Evolutionary conservation across 371 early-diverging fungal genomes (phyloP).

Genomic region (Enteropsectra breve): DNA sequence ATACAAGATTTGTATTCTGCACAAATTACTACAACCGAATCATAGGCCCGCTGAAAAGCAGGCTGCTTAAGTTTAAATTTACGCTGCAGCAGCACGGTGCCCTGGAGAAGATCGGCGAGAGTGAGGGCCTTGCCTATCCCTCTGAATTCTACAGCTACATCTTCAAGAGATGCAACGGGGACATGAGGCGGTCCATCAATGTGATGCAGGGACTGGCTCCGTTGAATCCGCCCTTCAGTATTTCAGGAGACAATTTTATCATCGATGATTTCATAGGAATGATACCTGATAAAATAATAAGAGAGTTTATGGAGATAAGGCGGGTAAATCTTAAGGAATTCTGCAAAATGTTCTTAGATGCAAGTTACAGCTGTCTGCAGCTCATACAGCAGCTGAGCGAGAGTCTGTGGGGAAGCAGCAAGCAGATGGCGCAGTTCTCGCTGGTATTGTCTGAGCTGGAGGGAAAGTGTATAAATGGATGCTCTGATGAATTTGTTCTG

Average conservation of each 20-base stretch:
- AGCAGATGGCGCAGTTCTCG: slow-evolving; percentile 23
- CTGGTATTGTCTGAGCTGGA: slow-evolving; percentile 26
- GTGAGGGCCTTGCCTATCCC: slow-evolving; percentile 38
- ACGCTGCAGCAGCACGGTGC: not conserved
- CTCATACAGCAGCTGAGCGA: slow-evolving; percentile 46
- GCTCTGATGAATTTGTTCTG: slow-evolving; percentile 46
- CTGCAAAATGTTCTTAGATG: slow-evolving; percentile 31
- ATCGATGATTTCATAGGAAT: slow-evolving; percentile 51
- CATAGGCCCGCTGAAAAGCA: slow-evolving; percentile 58
- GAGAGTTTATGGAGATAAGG: slow-evolving; percentile 31
- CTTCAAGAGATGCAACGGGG: slow-evolving; percentile 44
- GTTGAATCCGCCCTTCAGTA: slow-evolving; percentile 1
- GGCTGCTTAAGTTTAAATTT: slow-evolving; percentile 54
- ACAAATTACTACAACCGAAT: slow-evolving; percentile 63
- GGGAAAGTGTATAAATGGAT: slow-evolving; percentile 33
- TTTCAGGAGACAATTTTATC: not conserved
- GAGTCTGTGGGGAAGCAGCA: slow-evolving; percentile 9
- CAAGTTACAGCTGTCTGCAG: slow-evolving; percentile 50
- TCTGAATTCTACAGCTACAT: slow-evolving; percentile 28
- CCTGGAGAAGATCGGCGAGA: slow-evolving; percentile 42
- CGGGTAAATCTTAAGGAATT: slow-evolving; percentile 18
- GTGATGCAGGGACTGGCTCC: slow-evolving; percentile 54
- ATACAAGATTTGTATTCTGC: slow-evolving; percentile 59
- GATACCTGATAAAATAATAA: slow-evolving; percentile 39
- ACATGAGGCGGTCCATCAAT: slow-evolving; percentile 55